A percentile compares a stretch with the other conserved stretches of the same genome.
Conservation (phyloP, 176 grass and related monocot genomes). For the Calamus simplicifolius region DNA sequence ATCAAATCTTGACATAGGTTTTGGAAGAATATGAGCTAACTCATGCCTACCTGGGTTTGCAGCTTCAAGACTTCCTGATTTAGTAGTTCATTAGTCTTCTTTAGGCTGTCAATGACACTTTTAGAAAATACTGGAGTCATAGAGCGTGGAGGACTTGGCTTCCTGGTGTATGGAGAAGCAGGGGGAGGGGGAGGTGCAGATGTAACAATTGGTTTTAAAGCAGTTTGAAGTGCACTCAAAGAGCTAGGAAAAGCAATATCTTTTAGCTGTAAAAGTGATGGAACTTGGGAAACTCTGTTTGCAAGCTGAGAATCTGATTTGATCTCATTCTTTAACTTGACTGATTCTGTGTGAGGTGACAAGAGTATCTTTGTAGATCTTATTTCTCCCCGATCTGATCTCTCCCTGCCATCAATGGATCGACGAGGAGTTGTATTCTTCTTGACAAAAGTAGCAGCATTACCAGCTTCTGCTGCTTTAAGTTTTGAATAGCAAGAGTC, state of each 20-base stretch:
- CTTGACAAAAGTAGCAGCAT: slow-evolving; percentile 23
- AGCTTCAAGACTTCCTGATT: slow-evolving; percentile 63
- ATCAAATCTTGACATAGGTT: too few relatives aligned
- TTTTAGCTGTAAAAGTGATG: slow-evolving; percentile 49
- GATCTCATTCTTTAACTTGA: slow-evolving; percentile 52
- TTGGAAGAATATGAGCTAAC: too few relatives aligned
- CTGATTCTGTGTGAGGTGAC: slow-evolving; percentile 34
- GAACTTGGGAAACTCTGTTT: slow-evolving; percentile 51
- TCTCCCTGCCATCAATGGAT: slow-evolving; percentile 61
- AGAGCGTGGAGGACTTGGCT: slow-evolving; percentile 28
- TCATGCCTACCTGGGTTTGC: slow-evolving; percentile 49
- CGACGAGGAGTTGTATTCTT: slow-evolving; percentile 58
- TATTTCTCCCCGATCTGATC: slow-evolving; percentile 44
- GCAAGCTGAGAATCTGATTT: slow-evolving; percentile 48
- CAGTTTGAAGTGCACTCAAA: slow-evolving; percentile 45
- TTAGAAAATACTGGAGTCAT: slow-evolving; percentile 36
- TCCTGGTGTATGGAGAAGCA: slow-evolving; percentile 37
- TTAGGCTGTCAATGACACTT: slow-evolving; percentile 47
- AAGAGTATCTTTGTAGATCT: slow-evolving; percentile 58
- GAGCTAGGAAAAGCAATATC: slow-evolving; percentile 48
- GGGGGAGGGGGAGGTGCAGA: slow-evolving; percentile 38
- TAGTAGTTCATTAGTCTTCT: slow-evolving; percentile 45
- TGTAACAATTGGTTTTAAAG: slow-evolving; percentile 55
- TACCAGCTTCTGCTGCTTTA: slow-evolving; percentile 49
- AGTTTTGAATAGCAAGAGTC: slow-evolving; percentile 92